phyloP scores from a whole-genome alignment of 179 eudicot genomes.

The Heliamphora pulchella region DNA sequence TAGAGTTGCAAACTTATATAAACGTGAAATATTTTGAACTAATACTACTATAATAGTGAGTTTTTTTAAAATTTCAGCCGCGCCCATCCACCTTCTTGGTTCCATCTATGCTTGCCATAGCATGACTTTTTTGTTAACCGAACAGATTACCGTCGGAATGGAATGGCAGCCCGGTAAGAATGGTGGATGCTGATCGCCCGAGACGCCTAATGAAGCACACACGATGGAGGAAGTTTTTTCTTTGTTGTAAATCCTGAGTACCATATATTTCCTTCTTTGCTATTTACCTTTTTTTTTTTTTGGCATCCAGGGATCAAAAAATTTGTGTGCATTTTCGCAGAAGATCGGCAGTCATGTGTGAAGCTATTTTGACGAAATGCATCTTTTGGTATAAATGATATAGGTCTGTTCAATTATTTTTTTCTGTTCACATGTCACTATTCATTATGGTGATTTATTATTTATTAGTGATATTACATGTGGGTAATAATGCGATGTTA shows the following conservation, averaged over 20 bases:
- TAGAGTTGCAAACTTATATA: no score
- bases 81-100: no score
- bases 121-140: not conserved
- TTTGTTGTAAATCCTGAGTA: slow-evolving; percentile 32
- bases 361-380: not conserved
- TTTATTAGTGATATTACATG: no score
- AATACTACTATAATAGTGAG: no score
- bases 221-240: slow-evolving; percentile 20
- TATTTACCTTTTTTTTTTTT: not conserved
- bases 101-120: not conserved
- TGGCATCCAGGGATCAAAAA: not conserved
- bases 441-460: no score
- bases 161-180: slow-evolving; percentile 28
- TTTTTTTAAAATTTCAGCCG: no score
- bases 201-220: slow-evolving; percentile 22
- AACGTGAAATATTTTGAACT: no score
- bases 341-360: not conserved
- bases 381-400: not conserved
- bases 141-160: slow-evolving; percentile 37
- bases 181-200: slow-evolving; percentile 25
- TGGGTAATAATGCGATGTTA: no score
- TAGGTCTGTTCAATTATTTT: not conserved
- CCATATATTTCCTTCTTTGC: not conserved
- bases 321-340: not conserved
- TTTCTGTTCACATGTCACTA: not conserved